phyloP scores from a whole-genome alignment of 768 basidiomycete species.

The Mycena vitilis region DNA sequence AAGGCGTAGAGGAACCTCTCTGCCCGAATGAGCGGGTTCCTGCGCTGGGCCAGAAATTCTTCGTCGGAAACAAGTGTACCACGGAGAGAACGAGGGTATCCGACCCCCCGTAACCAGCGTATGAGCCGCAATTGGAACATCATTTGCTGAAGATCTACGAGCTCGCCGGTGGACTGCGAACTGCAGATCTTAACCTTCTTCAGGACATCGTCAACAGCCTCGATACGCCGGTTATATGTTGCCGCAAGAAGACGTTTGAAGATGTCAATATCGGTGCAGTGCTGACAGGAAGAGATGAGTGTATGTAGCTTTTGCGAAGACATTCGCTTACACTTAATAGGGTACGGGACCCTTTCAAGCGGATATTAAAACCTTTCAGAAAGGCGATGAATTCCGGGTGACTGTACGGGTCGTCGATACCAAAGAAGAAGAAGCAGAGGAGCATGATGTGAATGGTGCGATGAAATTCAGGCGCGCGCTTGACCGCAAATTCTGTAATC shows the following conservation, averaged over 20 bases:
- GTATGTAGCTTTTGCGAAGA: no score
- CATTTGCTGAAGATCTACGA: not conserved
- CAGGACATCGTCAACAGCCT: not conserved
- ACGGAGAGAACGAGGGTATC: not conserved
- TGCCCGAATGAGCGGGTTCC: not conserved
- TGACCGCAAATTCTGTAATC: no score
- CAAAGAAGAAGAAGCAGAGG: slow-evolving; percentile 7
- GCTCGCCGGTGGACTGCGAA: no score
- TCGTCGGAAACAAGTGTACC: not conserved
- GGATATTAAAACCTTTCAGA: not conserved
- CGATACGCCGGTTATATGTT: slow-evolving; percentile 1
- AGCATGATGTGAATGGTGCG: not conserved
- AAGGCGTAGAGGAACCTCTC: slow-evolving; percentile 1
- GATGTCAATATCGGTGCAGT: not conserved
- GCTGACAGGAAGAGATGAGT: not conserved
- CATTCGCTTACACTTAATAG: no score
- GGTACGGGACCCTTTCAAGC: not conserved
- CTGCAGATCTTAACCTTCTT: not conserved
- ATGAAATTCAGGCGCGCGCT: not conserved
- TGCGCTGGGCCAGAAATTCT: not conserved
- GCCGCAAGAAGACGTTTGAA: not conserved
- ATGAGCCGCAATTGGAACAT: slow-evolving; percentile 4
- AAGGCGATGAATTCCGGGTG: not conserved
- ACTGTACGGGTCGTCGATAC: not conserved
- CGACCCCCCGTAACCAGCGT: slow-evolving; percentile 2